Percentiles rank a stretch among this genome's conserved stretches.
phyloP scores from a whole-genome alignment of 805 yeast species.

The Wickerhamomyces bovis region DNA sequence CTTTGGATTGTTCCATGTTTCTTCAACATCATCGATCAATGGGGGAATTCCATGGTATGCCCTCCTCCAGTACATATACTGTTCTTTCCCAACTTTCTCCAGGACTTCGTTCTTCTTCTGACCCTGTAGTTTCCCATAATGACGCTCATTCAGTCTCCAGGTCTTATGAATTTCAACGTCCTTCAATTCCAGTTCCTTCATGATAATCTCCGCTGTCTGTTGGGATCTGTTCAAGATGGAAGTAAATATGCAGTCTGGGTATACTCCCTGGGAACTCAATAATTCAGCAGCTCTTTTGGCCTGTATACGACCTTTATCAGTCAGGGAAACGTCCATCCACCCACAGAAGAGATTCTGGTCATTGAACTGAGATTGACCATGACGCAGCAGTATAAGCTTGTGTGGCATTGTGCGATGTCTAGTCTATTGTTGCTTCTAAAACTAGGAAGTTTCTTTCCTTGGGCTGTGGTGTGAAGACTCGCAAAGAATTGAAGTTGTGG shows the following conservation, averaged over 20 bases:
- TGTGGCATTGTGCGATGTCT: slow-evolving; percentile 9
- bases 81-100: slow-evolving; percentile 59
- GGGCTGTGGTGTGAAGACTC: not conserved
- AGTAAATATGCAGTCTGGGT: slow-evolving; percentile 60
- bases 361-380: slow-evolving; percentile 80
- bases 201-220: slow-evolving; percentile 65
- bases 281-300: slow-evolving; percentile 61
- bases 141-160: slow-evolving; percentile 82
- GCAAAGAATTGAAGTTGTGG: not conserved
- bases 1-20: slow-evolving; percentile 26
- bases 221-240: slow-evolving; percentile 70
- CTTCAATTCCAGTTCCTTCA: slow-evolving; percentile 46
- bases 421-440: not conserved
- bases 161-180: slow-evolving; percentile 53
- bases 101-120: slow-evolving; percentile 63
- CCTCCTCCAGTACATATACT: slow-evolving; percentile 76
- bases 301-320: slow-evolving; percentile 61
- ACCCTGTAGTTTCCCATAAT: slow-evolving; percentile 80
- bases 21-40: slow-evolving; percentile 34
- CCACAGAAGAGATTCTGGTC: slow-evolving; percentile 75
- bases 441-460: not conserved
- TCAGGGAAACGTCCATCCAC: slow-evolving; percentile 73
- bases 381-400: slow-evolving; percentile 59
- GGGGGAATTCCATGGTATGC: slow-evolving; percentile 74
- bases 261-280: slow-evolving; percentile 40